Evolutionary conservation across 2,329 filamentous ascomycete genomes (phyloP).

Genomic region (Leptographium radiaticola): DNA sequence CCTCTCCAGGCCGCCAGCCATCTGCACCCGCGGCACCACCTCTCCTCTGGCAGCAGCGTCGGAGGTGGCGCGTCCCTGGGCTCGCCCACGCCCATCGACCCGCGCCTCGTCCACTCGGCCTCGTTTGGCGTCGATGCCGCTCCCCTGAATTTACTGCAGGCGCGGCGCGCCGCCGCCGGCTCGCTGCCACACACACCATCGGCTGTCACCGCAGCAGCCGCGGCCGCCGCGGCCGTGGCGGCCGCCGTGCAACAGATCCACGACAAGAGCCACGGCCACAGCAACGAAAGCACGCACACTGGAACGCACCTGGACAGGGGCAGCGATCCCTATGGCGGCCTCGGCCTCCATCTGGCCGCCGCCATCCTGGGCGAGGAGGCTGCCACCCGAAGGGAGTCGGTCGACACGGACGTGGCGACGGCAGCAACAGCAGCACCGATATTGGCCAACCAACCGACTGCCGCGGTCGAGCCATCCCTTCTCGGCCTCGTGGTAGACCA

Average conservation of each 20-base stretch:
- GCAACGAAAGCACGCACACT: background rate
- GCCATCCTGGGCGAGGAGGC: conserved; percentile 3
- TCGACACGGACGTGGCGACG: background rate
- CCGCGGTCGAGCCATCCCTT: conserved; percentile 21
- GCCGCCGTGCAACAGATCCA: conserved; percentile 1
- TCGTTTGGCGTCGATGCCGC: background rate
- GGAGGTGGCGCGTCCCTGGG: background rate
- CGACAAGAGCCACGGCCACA: background rate
- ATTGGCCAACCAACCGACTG: background rate
- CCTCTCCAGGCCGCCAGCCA: conserved; percentile 28
- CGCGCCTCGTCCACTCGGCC: conserved; percentile 1
- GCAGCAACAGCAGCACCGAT: conserved; percentile 3
- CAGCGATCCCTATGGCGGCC: background rate
- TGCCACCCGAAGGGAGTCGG: background rate
- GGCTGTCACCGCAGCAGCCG: conserved; percentile 3
- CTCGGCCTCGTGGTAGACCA: conserved; percentile 30
- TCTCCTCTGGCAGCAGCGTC: conserved; percentile 8
- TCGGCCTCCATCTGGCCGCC: conserved; percentile 3
- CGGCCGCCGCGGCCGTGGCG: conserved; percentile 9
- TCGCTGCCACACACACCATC: background rate
- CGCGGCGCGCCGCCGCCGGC: background rate
- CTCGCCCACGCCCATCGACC: conserved; percentile 1
- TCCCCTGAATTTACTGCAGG: background rate
- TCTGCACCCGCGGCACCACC: conserved; percentile 18
- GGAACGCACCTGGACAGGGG: background rate